These are phyloP conservation scores for Xylariaceae sp. DNA, from an alignment of 2,329 filamentous ascomycete genomes.

Conservation along the genomic window DNA sequence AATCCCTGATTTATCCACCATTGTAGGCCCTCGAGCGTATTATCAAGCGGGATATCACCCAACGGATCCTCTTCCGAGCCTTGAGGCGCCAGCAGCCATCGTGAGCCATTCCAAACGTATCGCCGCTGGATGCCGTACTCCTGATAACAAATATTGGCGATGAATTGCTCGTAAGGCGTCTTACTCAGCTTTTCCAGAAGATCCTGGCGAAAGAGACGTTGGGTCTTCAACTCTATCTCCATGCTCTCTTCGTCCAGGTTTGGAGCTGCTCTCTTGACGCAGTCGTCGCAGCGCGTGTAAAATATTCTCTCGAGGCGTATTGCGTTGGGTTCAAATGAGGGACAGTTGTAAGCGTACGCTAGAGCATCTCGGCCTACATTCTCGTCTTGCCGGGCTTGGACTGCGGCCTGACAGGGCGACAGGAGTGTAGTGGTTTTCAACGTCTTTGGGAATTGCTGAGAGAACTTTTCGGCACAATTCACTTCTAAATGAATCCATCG, in stretches of 20 bases:
- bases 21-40: neutral
- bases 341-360: neutral
- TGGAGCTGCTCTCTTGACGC: neutral
- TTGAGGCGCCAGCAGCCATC: conserved; percentile 6
- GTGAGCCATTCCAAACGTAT: conserved; percentile 8
- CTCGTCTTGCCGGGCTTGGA: neutral
- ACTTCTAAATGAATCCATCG: conserved; percentile 7
- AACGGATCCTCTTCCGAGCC: neutral
- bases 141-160: neutral
- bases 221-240: neutral
- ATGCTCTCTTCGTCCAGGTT: neutral
- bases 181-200: neutral
- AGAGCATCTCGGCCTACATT: neutral
- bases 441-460: conserved; percentile 1
- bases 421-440: neutral
- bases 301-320: conserved; percentile 14
- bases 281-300: conserved; percentile 8
- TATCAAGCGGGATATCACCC: conserved; percentile 4
- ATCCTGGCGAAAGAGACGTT: conserved; percentile 1
- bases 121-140: conserved; percentile 10
- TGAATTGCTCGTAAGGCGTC: conserved; percentile 9
- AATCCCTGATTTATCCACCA: conserved; percentile 10
- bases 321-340: neutral
- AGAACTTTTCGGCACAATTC: conserved; percentile 4
- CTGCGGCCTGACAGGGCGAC: neutral